phyloP scores from a whole-genome alignment of 495 filamentous ascomycete genomes.

The Evansstolkia leycettana region DNA sequence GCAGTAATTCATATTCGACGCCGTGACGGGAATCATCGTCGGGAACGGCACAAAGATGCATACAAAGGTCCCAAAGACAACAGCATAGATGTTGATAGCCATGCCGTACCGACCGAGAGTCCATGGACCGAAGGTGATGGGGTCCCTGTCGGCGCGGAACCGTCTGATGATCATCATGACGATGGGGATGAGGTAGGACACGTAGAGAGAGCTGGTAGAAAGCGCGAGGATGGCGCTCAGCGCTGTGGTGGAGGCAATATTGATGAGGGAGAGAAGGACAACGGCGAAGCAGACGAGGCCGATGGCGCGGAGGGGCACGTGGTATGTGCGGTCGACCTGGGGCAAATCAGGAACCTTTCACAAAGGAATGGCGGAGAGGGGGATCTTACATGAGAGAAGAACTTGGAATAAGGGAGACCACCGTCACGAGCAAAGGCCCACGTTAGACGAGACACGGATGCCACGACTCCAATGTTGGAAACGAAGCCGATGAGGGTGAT shows the following conservation, averaged over 20 bases:
- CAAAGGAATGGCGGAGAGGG: no score
- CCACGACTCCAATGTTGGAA: conserved; percentile 34
- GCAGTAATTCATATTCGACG: conserved; percentile 33
- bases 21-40: conserved; percentile 22
- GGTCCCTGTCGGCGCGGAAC: conserved; percentile 19
- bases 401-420: no score
- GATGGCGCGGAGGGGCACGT: conserved; percentile 39
- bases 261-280: conserved; percentile 35
- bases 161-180: conserved; percentile 23
- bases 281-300: conserved; percentile 13
- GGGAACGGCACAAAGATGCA: conserved; percentile 36
- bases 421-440: conserved; percentile 52
- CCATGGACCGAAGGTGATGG: conserved; percentile 18
- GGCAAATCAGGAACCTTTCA: conserved; percentile 11
- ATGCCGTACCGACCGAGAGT: conserved; percentile 20
- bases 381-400: no score
- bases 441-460: conserved; percentile 39
- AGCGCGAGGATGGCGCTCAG: conserved; percentile 39
- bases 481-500: conserved; percentile 29
- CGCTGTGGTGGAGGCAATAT: conserved; percentile 30
- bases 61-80: conserved; percentile 29
- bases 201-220: conserved; percentile 27
- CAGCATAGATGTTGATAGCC: conserved; percentile 27
- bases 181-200: conserved; percentile 38
- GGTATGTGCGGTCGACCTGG: no score